A percentile compares a stretch with the other conserved stretches of the same genome.
phyloP scores from a whole-genome alignment of 2,329 filamentous ascomycete genomes.

The Fusarium liriodendri region DNA sequence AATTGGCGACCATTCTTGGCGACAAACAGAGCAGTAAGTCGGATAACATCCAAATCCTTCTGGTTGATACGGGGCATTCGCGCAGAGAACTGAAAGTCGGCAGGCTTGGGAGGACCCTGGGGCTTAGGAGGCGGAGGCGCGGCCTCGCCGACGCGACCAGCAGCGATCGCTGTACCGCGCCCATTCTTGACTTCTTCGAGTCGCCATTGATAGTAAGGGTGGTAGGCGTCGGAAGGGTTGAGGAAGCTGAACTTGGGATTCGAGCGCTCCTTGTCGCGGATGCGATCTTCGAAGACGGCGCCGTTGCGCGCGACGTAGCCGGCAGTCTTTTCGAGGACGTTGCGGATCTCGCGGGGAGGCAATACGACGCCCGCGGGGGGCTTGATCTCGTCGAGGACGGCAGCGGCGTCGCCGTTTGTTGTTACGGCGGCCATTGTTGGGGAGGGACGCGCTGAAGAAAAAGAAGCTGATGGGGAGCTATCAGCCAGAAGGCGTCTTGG shows the following conservation, averaged over 20 bases:
- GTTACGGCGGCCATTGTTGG: constrained; percentile 48
- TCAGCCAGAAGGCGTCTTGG: constrained; percentile 14
- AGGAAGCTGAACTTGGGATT: constrained; percentile 96
- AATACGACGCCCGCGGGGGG: constrained; percentile 86
- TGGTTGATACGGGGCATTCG: constrained; percentile 98
- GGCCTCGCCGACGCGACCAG: constrained; percentile 76
- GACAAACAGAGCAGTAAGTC: constrained; percentile 88
- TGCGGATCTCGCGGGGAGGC: constrained; percentile 88
- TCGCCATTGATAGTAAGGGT: constrained; percentile 91
- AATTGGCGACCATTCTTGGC: constrained; percentile 93
- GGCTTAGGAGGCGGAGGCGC: constrained; percentile 70
- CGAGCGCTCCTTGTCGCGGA: constrained; percentile 84
- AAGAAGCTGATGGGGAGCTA: constrained; percentile 18
- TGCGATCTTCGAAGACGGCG: constrained; percentile 80
- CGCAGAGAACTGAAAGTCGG: constrained; percentile 92
- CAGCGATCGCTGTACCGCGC: constrained; percentile 81
- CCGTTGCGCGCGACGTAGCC: constrained; percentile 84
- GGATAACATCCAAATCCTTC: constrained; percentile 82
- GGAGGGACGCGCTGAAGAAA: constrained; percentile 10
- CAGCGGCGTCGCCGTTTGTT: constrained; percentile 64
- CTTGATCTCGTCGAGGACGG: constrained; percentile 74
- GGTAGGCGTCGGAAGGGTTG: constrained; percentile 82
- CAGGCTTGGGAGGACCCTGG: constrained; percentile 84
- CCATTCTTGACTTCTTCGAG: constrained; percentile 87
- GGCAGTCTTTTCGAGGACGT: constrained; percentile 91